Evolutionary conservation across 257 asterid species (phyloP).

Genomic region (Ehretia macrophylla): DNA sequence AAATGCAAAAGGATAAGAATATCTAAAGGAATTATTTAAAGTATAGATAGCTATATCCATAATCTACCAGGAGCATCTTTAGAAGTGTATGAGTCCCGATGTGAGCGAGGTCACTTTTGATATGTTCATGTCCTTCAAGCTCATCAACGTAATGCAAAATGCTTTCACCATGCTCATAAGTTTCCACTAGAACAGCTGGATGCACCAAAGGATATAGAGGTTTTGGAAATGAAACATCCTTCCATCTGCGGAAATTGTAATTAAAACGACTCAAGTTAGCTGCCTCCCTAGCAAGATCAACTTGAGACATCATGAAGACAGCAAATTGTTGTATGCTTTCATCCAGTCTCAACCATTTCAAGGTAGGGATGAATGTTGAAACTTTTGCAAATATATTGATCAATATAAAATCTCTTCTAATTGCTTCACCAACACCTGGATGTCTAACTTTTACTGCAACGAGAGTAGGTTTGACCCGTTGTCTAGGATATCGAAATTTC

Average conservation of each 20-base stretch:
- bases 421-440: constrained; percentile 84
- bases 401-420: constrained; percentile 68
- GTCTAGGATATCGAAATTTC: constrained; percentile 56
- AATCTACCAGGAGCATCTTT: constrained; percentile 82
- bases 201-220: constrained; percentile 90
- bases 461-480: constrained; percentile 54
- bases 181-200: constrained; percentile 91
- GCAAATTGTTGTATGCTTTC: constrained; percentile 85
- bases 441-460: constrained; percentile 94
- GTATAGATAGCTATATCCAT: constrained; percentile 3
- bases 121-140: constrained; percentile 48
- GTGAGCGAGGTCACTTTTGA: constrained; percentile 69
- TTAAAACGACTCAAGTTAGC: constrained; percentile 83
- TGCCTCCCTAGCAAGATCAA: constrained; percentile 91
- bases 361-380: constrained; percentile 51
- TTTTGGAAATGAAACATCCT: constrained; percentile 84
- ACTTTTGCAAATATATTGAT: constrained; percentile 63
- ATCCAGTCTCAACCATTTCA: constrained; percentile 85
- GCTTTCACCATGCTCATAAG: constrained; percentile 76
- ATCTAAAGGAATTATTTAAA: neutral
- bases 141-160: constrained; percentile 62
- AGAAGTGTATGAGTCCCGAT: constrained; percentile 81
- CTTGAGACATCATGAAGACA: constrained; percentile 91
- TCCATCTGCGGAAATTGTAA: constrained; percentile 74
- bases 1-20: neutral